phyloP scores from a whole-genome alignment of 2,329 filamentous ascomycete genomes.

The Xylariaceae sp. region DNA sequence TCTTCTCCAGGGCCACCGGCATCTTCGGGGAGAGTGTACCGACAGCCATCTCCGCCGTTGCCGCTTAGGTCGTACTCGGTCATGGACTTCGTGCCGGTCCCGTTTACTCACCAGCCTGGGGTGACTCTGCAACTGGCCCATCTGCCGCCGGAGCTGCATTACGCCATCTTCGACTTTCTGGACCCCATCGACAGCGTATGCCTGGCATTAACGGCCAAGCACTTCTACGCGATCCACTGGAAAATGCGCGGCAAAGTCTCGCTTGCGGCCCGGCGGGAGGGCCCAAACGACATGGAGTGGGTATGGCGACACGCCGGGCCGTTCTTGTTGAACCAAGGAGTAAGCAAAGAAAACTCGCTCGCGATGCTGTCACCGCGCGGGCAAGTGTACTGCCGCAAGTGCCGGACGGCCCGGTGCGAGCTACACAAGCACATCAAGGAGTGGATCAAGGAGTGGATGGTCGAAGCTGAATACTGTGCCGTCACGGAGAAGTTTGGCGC shows the following conservation, averaged over 20 bases:
- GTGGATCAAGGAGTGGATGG: constrained; percentile 59
- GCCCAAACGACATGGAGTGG: constrained; percentile 61
- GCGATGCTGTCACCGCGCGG: constrained; percentile 51
- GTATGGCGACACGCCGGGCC: constrained; percentile 56
- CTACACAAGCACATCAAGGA: constrained; percentile 58
- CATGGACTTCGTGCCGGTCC: constrained; percentile 56
- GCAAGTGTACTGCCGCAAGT: constrained; percentile 60
- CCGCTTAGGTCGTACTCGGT: constrained; percentile 57
- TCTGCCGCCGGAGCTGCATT: constrained; percentile 58
- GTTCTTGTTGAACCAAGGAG: constrained; percentile 31
- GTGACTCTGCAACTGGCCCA: constrained; percentile 45
- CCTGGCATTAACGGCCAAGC: constrained; percentile 54
- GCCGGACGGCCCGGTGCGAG: constrained; percentile 57
- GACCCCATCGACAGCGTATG: constrained; percentile 63
- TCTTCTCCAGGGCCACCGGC: constrained; percentile 11
- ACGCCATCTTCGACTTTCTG: constrained; percentile 56
- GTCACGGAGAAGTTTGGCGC: constrained; percentile 55
- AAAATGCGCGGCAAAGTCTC: constrained; percentile 54
- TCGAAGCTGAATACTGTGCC: constrained; percentile 56
- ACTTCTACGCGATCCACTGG: constrained; percentile 56
- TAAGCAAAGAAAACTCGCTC: constrained; percentile 34
- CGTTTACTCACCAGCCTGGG: constrained; percentile 46
- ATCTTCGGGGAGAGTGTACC: constrained; percentile 14
- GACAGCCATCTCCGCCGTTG: constrained; percentile 39
- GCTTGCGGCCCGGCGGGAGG: constrained; percentile 52